A percentile compares a stretch with the other conserved stretches of the same genome.
These are phyloP conservation scores for Aspergillus nidulans DNA, from an alignment of 495 filamentous ascomycete genomes.

Conservation along the genomic window DNA sequence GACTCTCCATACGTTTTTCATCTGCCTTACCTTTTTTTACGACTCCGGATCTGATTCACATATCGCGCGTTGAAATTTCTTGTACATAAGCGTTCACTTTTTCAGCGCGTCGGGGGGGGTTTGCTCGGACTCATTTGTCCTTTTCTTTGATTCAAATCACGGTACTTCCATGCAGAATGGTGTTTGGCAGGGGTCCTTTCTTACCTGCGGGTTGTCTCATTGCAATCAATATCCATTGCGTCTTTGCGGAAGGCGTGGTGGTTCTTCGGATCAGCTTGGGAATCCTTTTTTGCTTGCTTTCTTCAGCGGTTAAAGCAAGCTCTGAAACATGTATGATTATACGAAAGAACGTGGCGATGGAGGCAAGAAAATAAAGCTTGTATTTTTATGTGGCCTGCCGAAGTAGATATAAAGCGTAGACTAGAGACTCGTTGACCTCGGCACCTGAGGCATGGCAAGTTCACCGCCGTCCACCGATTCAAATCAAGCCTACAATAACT, in stretches of 20 bases:
- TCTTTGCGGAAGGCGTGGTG: neutral
- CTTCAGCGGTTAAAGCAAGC: neutral
- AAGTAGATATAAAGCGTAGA: too few species aligned
- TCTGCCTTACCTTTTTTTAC: neutral
- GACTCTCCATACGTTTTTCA: neutral
- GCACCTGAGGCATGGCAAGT: too few species aligned
- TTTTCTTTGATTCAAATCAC: neutral
- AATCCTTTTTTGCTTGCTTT: conserved; percentile 8
- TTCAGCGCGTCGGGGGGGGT: neutral
- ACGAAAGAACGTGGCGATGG: conserved; percentile 44
- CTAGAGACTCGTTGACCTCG: too few species aligned
- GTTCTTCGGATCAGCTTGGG: neutral
- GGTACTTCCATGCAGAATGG: conserved; percentile 3
- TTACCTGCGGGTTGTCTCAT: neutral
- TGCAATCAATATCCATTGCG: neutral
- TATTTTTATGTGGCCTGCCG: conserved; percentile 12
- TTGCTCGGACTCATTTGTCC: neutral
- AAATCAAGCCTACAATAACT: neutral
- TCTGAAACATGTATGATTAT: conserved; percentile 38
- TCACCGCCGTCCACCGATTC: neutral
- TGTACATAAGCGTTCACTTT: conserved; percentile 13
- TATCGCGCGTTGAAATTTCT: conserved; percentile 9
- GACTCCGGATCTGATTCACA: neutral
- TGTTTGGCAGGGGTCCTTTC: neutral
- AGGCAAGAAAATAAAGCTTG: conserved; percentile 19